Percentiles rank a stretch among this genome's conserved stretches.
Evolutionary conservation across 176 grass and related monocot genomes (phyloP).

Genomic region (Hyparrhenia diplandra): DNA sequence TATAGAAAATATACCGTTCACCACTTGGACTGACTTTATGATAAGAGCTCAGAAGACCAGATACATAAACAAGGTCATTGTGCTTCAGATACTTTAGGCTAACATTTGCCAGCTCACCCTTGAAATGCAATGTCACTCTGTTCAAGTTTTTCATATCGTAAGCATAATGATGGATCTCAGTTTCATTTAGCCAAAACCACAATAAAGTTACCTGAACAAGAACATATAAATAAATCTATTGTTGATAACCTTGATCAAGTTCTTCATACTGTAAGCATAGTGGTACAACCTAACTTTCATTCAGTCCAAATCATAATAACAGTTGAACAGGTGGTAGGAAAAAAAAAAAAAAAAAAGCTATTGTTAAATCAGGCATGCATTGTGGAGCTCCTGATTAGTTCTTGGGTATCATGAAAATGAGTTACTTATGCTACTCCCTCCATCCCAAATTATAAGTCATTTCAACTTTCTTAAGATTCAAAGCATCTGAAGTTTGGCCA

Average conservation of each 20-base stretch:
- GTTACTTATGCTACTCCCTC: not conserved
- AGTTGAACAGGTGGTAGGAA: not conserved
- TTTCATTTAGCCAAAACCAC: not conserved
- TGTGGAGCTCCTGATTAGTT: not conserved
- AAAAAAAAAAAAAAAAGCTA: not conserved
- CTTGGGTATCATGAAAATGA: not conserved
- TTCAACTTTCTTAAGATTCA: too few relatives aligned
- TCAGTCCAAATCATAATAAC: not conserved
- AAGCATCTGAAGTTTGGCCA: too few relatives aligned
- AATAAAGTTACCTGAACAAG: not conserved
- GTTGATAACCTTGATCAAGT: constrained; percentile 28
- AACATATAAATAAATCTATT: not conserved
- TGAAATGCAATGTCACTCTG: constrained; percentile 36
- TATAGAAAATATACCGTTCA: constrained; percentile 14
- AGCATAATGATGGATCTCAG: constrained; percentile 1
- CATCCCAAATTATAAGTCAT: not conserved
- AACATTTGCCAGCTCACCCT: constrained; percentile 27
- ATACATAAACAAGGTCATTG: constrained; percentile 54
- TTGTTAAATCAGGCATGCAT: not conserved
- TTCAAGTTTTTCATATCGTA: not conserved
- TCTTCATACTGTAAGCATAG: not conserved
- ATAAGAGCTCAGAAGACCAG: constrained; percentile 27
- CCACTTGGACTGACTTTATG: constrained; percentile 27
- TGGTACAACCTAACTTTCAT: not conserved
- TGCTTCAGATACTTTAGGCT: constrained; percentile 47